A percentile compares a stretch with the other conserved stretches of the same genome.
These are phyloP conservation scores for Tolypocladium amazonense DNA, from an alignment of 2,329 filamentous ascomycete species.

Conservation along the genomic window DNA sequence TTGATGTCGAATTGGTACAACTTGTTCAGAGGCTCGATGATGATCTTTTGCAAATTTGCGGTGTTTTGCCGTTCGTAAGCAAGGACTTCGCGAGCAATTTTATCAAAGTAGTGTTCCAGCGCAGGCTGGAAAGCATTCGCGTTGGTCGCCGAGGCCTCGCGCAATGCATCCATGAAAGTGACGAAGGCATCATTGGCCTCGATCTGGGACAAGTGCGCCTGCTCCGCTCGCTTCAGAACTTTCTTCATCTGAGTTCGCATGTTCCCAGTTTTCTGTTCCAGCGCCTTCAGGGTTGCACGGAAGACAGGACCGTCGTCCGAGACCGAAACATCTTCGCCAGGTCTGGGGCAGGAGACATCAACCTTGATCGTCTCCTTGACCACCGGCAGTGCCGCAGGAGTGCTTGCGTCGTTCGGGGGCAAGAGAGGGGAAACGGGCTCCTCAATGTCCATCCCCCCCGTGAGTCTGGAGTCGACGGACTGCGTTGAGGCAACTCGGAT, in stretches of 20 bases:
- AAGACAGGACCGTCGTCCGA: conserved; percentile 93
- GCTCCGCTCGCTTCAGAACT: conserved; percentile 87
- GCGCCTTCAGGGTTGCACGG: conserved; percentile 87
- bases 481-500: conserved; percentile 78
- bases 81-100: conserved; percentile 85
- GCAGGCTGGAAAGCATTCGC: conserved; percentile 95
- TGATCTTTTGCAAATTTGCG: conserved; percentile 74
- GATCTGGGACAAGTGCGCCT: conserved; percentile 67
- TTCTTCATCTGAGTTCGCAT: conserved; percentile 95
- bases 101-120: conserved; percentile 96
- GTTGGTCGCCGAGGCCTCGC: conserved; percentile 82
- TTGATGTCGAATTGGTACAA: conserved; percentile 96
- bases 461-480: conserved; percentile 74
- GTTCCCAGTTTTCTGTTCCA: conserved; percentile 93
- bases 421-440: conserved; percentile 46
- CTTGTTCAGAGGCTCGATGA: conserved; percentile 88
- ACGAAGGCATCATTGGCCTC: conserved; percentile 79
- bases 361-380: conserved; percentile 57
- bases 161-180: conserved; percentile 74
- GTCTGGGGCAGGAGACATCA: conserved; percentile 77
- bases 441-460: conserved; percentile 55
- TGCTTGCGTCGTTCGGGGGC: conserved; percentile 24
- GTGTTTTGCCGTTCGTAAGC: conserved; percentile 79
- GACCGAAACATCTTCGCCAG: conserved; percentile 72
- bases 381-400: conserved; percentile 12